Evolutionary conservation across 306 rosid genomes (phyloP).

Genomic region (Trifolium pratense): DNA sequence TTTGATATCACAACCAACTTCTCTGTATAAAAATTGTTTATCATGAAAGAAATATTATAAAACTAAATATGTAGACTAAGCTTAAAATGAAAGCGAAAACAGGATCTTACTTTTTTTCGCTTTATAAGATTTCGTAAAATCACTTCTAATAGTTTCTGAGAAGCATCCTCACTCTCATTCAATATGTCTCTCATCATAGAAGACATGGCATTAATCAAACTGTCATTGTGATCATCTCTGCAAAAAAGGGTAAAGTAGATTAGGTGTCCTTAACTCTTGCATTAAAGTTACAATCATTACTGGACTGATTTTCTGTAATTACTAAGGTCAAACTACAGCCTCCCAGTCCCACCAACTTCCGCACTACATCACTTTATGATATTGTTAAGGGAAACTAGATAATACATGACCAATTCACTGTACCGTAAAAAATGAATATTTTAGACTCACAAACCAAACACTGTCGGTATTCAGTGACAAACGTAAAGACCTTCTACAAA

Average conservation of each 20-base stretch:
- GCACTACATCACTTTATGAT: conserved; percentile 15
- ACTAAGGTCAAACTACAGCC: conserved; percentile 14
- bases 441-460: conserved; percentile 2
- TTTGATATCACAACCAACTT: conserved; percentile 14
- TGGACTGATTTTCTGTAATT: conserved; percentile 1
- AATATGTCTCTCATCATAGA: conserved; percentile 61
- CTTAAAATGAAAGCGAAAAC: conserved; percentile 3
- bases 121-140: conserved; percentile 73
- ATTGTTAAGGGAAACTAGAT: conserved; percentile 22
- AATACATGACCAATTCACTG: conserved; percentile 20
- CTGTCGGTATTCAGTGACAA: background rate
- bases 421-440: conserved; percentile 14
- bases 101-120: conserved; percentile 62
- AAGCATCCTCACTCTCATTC: conserved; percentile 67
- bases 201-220: conserved; percentile 63
- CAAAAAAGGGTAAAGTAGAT: conserved; percentile 26
- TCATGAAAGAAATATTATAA: conserved; percentile 23
- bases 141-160: conserved; percentile 72
- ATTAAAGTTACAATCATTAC: conserved; percentile 37
- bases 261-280: conserved; percentile 27
- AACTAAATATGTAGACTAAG: background rate
- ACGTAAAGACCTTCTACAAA: conserved; percentile 26
- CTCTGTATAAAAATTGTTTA: conserved; percentile 3
- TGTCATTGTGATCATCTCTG: conserved; percentile 73
- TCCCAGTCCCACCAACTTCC: background rate